A percentile compares a stretch with the other conserved stretches of the same genome.
Conservation (phyloP, 371 early-diverging fungal species). For the Fennellomyces sp. region DNA sequence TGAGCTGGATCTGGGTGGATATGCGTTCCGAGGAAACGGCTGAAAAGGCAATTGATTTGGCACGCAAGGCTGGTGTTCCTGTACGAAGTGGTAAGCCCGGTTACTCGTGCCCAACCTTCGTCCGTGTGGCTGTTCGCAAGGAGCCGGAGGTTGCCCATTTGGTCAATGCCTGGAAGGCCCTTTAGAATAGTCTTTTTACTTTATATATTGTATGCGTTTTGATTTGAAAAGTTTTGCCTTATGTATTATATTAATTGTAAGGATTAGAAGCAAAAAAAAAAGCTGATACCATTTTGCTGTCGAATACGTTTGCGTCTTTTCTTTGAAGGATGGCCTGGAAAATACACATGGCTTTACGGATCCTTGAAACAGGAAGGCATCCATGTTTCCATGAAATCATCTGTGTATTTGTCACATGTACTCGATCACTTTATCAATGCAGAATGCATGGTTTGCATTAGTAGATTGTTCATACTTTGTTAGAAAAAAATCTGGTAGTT, state of each 20-base stretch:
- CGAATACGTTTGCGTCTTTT: no score
- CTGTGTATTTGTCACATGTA: no score
- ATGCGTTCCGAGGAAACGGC: conserved; percentile 58
- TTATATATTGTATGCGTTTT: no score
- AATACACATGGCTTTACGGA: no score
- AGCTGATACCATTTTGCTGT: conserved; percentile 11
- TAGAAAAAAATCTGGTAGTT: no score
- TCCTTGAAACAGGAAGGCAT: no score
- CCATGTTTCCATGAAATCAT: no score
- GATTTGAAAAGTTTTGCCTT: not conserved
- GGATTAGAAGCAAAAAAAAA: not conserved
- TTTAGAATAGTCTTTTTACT: conserved; percentile 37
- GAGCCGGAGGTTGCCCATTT: conserved; percentile 65
- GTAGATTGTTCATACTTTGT: no score
- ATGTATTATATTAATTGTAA: not conserved
- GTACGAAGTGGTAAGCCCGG: conserved; percentile 82
- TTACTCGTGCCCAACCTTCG: conserved; percentile 73
- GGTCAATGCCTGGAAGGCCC: conserved; percentile 64
- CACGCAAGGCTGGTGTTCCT: conserved; percentile 79
- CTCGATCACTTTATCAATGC: no score
- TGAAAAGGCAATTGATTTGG: conserved; percentile 61
- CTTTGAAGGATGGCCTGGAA: no score
- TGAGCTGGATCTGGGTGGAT: conserved; percentile 89
- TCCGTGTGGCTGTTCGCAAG: conserved; percentile 80
- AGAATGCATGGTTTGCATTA: no score